Conservation (phyloP, 2,329 filamentous ascomycete genomes). For the Hypoxylon sp. region DNA sequence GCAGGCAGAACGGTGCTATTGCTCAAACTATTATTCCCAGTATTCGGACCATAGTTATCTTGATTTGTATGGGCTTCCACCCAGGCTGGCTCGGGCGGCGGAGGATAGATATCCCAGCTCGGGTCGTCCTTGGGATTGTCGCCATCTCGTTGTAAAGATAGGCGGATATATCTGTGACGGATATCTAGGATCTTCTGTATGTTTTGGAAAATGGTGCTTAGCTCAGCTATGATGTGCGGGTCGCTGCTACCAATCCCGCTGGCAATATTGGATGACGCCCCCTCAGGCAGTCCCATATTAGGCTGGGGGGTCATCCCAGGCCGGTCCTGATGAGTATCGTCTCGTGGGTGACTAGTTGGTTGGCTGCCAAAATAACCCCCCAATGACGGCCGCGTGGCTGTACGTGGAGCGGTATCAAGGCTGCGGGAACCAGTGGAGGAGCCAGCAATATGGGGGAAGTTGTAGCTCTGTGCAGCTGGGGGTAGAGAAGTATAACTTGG, state of each 20-base stretch:
- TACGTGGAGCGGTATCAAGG: slow-evolving; percentile 50
- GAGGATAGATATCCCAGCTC: slow-evolving; percentile 90
- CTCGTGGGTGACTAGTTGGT: slow-evolving; percentile 34
- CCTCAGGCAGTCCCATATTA: slow-evolving; percentile 65
- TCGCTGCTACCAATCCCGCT: slow-evolving; percentile 80
- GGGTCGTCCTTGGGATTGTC: slow-evolving; percentile 92
- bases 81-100: slow-evolving; percentile 94
- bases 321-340: slow-evolving; percentile 36
- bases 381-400: slow-evolving; percentile 54
- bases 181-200: slow-evolving; percentile 92
- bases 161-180: slow-evolving; percentile 87
- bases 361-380: slow-evolving; percentile 43
- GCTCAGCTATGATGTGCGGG: slow-evolving; percentile 84
- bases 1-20: slow-evolving; percentile 62
- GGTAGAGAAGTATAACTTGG: slow-evolving; percentile 50
- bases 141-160: slow-evolving; percentile 84
- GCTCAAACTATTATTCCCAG: slow-evolving; percentile 61
- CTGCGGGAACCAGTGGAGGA: slow-evolving; percentile 42
- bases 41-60: slow-evolving; percentile 56
- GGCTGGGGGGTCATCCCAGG: slow-evolving; percentile 42
- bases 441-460: slow-evolving; percentile 52
- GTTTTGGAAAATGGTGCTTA: slow-evolving; percentile 88
- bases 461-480: slow-evolving; percentile 52
- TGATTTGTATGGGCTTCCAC: slow-evolving; percentile 65
- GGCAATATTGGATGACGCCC: slow-evolving; percentile 73